Base-by-base conservation (phyloP, 148 eudicot species). In the Rhododendron simsii region DNA sequence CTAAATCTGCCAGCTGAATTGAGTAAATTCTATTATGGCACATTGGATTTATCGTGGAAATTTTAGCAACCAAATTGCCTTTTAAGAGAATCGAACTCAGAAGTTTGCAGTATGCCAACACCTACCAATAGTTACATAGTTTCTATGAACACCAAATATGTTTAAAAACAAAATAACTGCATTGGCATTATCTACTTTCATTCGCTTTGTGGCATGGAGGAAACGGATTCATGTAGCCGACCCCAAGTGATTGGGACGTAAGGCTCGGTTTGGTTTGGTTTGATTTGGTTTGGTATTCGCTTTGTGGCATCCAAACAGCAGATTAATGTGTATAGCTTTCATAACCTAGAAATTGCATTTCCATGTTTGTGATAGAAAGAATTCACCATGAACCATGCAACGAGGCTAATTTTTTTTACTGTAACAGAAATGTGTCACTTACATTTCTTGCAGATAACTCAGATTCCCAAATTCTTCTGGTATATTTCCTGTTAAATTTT, bases 401-500 rank as follows among this genome's bases (percentile, higher is more conserved):
- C 0, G 76, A 30, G 55, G 71, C 41, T 74, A 14, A 83, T 28
- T 14, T 28, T 35, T 10, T 21, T 50, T 41, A 35, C 35, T 51
- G 80, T 21, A 33, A 37, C 8, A 20, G 11, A 55, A 79, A 21
- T 37, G 35, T 23, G 8, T 78, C 3, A 89, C 98, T 93, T 91
- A 94, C 99, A 96, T 84, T 86, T 91, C 93, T 83, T 65, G 85
- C 75, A 95, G 90, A 78, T 85, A 59, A 86, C 82, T 82, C 57
- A 96, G 92, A 83, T 90, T 88, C 28, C 85, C 87, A 20, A 96
- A 91, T 86, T 94, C 98, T 69, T 59, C 89, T 5, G 98, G 96
- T 61, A 96, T 81, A 63, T 23, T 85, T 87, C 99, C 99, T 3
- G 91, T 90, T 86, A 94, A 90, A 89, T 95, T 96, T 83, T 92